Percentiles rank a stretch among this genome's conserved stretches.
Conservation (phyloP, 108 stramenopile species). For the Pseudonitzschia pungens region DNA sequence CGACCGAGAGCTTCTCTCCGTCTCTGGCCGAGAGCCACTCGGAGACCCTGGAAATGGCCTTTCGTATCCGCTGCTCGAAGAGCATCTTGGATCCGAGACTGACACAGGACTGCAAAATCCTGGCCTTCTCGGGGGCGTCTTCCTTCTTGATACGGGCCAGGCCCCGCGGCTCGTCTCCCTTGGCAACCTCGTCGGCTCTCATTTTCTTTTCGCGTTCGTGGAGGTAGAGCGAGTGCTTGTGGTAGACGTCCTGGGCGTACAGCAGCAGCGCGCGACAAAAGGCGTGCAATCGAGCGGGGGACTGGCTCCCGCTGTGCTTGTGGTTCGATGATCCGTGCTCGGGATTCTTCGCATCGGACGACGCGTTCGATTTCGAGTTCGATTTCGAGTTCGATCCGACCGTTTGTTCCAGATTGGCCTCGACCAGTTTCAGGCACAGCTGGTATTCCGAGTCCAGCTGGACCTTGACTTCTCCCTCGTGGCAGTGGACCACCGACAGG, state of each 20-base stretch:
- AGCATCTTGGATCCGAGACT: conserved; percentile 73
- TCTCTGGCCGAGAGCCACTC: conserved; percentile 47
- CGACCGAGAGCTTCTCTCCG: conserved; percentile 38
- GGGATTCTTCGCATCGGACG: not conserved
- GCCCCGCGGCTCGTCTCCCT: conserved; percentile 37
- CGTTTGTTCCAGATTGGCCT: conserved; percentile 53
- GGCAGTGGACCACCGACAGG: conserved; percentile 75
- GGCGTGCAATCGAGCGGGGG: conserved; percentile 53
- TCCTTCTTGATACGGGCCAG: conserved; percentile 49
- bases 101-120: conserved; percentile 69
- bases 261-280: conserved; percentile 75
- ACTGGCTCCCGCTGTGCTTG: conserved; percentile 65
- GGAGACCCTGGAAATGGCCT: conserved; percentile 39
- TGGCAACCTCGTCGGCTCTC: conserved; percentile 29
- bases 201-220: conserved; percentile 34
- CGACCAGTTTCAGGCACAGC: conserved; percentile 74
- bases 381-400: not conserved
- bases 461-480: conserved; percentile 87
- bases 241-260: conserved; percentile 80
- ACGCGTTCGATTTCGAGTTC: not conserved
- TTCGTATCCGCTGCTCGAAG: conserved; percentile 71
- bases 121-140: conserved; percentile 43
- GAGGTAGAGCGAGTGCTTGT: conserved; percentile 58
- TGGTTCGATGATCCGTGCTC: not conserved
- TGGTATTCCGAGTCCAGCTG: conserved; percentile 83